Conservation (phyloP, 1,139 yeast species). For the Suhomyces maxii region DNA sequence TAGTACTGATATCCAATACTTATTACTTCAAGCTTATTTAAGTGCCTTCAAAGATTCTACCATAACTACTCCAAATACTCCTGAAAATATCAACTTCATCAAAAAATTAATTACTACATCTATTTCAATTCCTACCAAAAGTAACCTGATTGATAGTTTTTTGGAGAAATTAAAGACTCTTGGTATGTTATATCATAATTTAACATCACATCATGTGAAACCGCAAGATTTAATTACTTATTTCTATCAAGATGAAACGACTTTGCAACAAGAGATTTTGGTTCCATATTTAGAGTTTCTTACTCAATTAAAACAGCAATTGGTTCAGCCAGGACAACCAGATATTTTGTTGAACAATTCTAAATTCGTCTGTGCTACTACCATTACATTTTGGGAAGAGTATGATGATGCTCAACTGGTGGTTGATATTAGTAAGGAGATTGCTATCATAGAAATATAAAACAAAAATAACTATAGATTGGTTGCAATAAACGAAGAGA, state of each 20-base stretch:
- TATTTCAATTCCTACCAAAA: conserved; percentile 7
- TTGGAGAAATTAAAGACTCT: conserved; percentile 33
- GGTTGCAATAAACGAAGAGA: too few relatives aligned
- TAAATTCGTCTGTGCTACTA: conserved; percentile 35
- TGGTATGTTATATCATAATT: conserved; percentile 23
- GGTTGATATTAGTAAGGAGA: conserved; percentile 6
- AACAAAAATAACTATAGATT: too few relatives aligned
- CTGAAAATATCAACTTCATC: conserved; percentile 13
- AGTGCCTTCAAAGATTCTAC: conserved; percentile 4
- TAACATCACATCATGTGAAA: conserved; percentile 6
- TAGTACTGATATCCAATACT: conserved; percentile 12
- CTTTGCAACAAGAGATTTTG: conserved; percentile 17
- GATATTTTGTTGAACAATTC: conserved; percentile 32
- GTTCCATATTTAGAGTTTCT: conserved; percentile 19
- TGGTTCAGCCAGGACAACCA: conserved; percentile 15
- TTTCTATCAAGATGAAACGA: conserved; percentile 11
- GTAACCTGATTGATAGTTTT: conserved; percentile 9
- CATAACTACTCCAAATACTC: conserved; percentile 3
- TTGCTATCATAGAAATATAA: conserved; percentile 1
- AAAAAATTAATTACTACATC: conserved; percentile 8
- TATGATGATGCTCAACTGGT: conserved; percentile 1
- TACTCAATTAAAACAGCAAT: conserved; percentile 7
- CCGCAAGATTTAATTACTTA: conserved; percentile 1
- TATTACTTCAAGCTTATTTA: conserved; percentile 19
- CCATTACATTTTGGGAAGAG: conserved; percentile 13